phyloP scores from a whole-genome alignment of 108 stramenopile genomes.

The Cyclotella baltica region DNA sequence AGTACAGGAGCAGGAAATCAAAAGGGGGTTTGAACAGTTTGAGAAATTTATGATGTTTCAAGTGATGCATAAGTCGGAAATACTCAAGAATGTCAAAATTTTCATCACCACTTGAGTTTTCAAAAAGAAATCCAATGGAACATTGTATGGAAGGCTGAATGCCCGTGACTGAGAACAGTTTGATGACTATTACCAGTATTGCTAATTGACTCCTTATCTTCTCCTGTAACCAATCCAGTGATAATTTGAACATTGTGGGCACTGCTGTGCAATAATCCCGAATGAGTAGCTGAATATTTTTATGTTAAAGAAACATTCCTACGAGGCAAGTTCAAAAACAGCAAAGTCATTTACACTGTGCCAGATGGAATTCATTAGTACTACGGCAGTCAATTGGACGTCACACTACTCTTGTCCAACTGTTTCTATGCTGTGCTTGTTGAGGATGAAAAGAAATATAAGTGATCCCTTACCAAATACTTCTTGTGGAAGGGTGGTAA shows the following conservation, averaged over 20 bases:
- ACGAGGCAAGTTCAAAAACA: constrained; percentile 22
- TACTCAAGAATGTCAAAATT: too few relatives aligned
- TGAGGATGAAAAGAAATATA: too few relatives aligned
- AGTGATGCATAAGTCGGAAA: too few relatives aligned
- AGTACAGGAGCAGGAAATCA: too few relatives aligned
- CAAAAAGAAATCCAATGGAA: too few relatives aligned
- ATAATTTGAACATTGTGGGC: background rate
- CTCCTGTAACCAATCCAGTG: constrained; percentile 3
- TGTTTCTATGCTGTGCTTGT: constrained; percentile 8
- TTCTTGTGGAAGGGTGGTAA: too few relatives aligned
- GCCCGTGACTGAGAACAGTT: background rate
- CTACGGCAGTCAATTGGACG: constrained; percentile 5
- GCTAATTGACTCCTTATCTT: background rate
- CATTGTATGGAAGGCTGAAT: too few relatives aligned
- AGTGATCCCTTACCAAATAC: too few relatives aligned
- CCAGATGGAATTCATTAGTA: constrained; percentile 30
- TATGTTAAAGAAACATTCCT: constrained; percentile 26
- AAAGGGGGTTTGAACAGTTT: too few relatives aligned
- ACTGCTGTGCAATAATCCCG: background rate
- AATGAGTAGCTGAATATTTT: background rate
- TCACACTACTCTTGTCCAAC: constrained; percentile 5
- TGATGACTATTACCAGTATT: background rate
- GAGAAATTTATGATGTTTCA: too few relatives aligned
- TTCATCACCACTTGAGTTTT: too few relatives aligned
- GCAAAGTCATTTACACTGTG: constrained; percentile 25